Evolutionary conservation across 2,329 filamentous ascomycete genomes (phyloP), one percentile per base, ranked within the genome.

Genomic region (Monosporascus sp.): DNA sequence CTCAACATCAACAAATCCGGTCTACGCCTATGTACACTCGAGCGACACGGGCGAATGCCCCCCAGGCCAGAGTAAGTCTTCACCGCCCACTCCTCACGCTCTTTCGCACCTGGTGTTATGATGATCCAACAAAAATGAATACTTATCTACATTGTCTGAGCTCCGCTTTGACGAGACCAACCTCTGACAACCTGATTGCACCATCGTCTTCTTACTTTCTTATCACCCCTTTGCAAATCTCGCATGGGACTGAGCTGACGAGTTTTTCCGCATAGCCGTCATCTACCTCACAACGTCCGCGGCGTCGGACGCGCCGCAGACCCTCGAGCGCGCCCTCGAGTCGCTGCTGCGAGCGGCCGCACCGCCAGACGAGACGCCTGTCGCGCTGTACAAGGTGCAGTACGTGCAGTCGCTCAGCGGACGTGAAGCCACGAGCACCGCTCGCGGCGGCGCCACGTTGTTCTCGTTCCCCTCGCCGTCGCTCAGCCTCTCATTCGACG

Each of bases 141-240:
- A 92, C 92, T 97, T 97, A 97, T 97, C 93, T 97, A 97, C 93
- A 97, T 97, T 97, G 91, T 89, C 93, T 92, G 93, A 96, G 88
- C 75, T 76, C 72, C 80, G 81, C 75, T 66, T 87, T 96, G 92
- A 95, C 85, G 91, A 94, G 81, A 79, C 70, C 78, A 78, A 81
- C 82, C 84, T 91, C 88, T 93, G 86, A 93, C 85, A 90, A 86
- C 76, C 90, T 96, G 90, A 95, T 83, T 65, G 74, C 76, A 75
- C 72, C 65, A 60, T 58, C 52, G 35, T 57, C 51, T 57, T 20
- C 47, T 37, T 46, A 62, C 56, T 63, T 52, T 56, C 47, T 47
- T 59, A 55, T 24, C 41, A 24, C 24, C 22, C 35, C 20, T 35
- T 35, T 22, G n/a, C 9, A 14, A 2, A 44, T 38, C 20, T 44